These are phyloP conservation scores for Silene conica DNA, from an alignment of 148 eudicot species.

Conservation along the genomic window DNA sequence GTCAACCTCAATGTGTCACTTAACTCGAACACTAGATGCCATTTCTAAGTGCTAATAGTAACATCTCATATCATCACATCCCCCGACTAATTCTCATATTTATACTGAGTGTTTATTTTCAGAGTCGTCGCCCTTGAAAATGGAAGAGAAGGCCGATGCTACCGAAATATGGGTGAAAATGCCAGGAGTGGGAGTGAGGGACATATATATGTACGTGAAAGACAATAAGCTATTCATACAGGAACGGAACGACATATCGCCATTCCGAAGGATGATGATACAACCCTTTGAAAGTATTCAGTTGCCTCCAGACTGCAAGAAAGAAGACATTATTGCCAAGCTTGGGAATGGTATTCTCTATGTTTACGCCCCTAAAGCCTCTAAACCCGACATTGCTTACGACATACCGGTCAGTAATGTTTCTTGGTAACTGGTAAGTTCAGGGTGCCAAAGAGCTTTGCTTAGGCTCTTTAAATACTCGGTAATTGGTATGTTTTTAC, in stretches of 20 bases:
- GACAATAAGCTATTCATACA: slow-evolving; percentile 12
- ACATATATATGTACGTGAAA: slow-evolving; percentile 12
- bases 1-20: too few relatives aligned
- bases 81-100: background rate
- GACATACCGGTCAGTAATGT: background rate
- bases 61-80: too few relatives aligned
- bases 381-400: slow-evolving; percentile 1
- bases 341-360: slow-evolving; percentile 17
- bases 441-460: too few relatives aligned
- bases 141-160: slow-evolving; percentile 1
- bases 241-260: slow-evolving; percentile 8
- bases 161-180: slow-evolving; percentile 10
- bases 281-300: slow-evolving; percentile 11
- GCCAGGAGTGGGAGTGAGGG: slow-evolving; percentile 13
- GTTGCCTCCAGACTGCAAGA: slow-evolving; percentile 1
- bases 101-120: background rate
- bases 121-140: background rate
- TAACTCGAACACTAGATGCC: background rate
- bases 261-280: slow-evolving; percentile 14
- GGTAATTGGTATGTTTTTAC: too few relatives aligned
- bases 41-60: background rate
- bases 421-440: slow-evolving; percentile 15
- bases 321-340: slow-evolving; percentile 7
- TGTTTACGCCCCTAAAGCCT: slow-evolving; percentile 2
- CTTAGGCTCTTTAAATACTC: too few relatives aligned